Conservation (phyloP, 345 rosid species). For the Hevea brasiliensis region DNA sequence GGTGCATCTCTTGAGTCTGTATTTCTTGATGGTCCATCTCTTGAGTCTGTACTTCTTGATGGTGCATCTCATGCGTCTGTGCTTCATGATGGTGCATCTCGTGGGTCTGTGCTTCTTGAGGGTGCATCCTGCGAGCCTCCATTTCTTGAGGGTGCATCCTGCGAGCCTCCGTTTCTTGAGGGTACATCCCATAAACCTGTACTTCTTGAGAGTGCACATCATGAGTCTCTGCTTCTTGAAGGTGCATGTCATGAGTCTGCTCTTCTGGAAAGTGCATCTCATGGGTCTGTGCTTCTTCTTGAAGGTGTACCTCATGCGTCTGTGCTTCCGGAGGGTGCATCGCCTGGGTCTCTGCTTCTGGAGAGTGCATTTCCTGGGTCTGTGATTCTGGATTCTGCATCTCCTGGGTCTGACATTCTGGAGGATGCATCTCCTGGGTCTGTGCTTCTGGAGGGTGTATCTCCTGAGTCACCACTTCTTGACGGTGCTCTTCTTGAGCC, state of each 20-base stretch:
- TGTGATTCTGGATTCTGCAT: conserved; percentile 6
- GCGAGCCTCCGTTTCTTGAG: not conserved
- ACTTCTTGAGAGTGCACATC: not conserved
- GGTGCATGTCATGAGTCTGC: not conserved
- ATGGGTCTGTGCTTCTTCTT: not conserved
- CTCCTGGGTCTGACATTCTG: not conserved
- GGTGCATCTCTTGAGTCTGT: conserved; percentile 9
- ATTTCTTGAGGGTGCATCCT: not conserved
- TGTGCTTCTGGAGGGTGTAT: not conserved
- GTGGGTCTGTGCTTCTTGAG: conserved; percentile 12
- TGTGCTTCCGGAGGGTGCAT: not conserved
- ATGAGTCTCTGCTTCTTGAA: not conserved
- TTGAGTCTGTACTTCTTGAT: not conserved
- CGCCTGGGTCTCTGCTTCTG: not conserved
- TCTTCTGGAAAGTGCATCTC: not conserved
- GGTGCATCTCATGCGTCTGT: not conserved
- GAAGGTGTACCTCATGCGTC: not conserved
- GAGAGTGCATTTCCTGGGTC: not conserved
- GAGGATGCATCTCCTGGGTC: not conserved
- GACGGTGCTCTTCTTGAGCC: not conserved
- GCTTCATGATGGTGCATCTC: not conserved
- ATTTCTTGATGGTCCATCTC: conserved; percentile 4
- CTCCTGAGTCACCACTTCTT: conserved; percentile 5
- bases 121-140: not conserved
- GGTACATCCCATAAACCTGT: not conserved